phyloP scores from a whole-genome alignment of 164 flowering plant genomes.

The Kalanchoe fedtschenkoi region DNA sequence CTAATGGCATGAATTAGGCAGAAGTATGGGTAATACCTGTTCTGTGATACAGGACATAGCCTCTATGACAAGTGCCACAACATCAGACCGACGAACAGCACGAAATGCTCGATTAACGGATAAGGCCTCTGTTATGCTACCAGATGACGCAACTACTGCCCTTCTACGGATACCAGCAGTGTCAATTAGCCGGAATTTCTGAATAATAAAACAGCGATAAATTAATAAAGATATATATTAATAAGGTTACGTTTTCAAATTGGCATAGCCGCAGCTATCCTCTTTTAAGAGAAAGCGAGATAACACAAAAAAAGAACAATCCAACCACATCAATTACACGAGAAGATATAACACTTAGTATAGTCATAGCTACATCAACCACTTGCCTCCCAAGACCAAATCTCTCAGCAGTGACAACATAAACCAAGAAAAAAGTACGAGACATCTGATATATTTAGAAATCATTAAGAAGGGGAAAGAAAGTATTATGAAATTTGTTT shows the following conservation, averaged over 20 bases:
- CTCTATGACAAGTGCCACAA: constrained; percentile 96
- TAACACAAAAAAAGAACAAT: neutral
- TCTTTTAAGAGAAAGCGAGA: neutral
- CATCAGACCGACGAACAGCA: constrained; percentile 93
- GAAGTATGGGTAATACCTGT: constrained; percentile 45
- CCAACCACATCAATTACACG: neutral
- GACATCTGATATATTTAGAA: too few species aligned
- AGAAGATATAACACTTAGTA: neutral
- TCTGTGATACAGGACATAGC: constrained; percentile 95
- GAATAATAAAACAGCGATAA: constrained; percentile 15
- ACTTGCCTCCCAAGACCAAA: neutral
- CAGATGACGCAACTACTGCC: constrained; percentile 76
- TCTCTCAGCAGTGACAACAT: too few species aligned
- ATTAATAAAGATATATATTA: neutral
- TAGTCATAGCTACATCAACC: neutral
- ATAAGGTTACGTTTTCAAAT: neutral
- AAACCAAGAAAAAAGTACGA: too few species aligned
- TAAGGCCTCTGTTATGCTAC: constrained; percentile 81
- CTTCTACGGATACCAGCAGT: constrained; percentile 95
- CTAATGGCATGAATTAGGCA: neutral
- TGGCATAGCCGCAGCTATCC: neutral
- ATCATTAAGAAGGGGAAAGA: too few species aligned
- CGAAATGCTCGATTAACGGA: constrained; percentile 97
- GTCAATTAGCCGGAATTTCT: constrained; percentile 91
- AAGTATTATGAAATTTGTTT: too few species aligned